Conservation (phyloP, 805 yeast genomes). For the Barnettozyma sp. region DNA sequence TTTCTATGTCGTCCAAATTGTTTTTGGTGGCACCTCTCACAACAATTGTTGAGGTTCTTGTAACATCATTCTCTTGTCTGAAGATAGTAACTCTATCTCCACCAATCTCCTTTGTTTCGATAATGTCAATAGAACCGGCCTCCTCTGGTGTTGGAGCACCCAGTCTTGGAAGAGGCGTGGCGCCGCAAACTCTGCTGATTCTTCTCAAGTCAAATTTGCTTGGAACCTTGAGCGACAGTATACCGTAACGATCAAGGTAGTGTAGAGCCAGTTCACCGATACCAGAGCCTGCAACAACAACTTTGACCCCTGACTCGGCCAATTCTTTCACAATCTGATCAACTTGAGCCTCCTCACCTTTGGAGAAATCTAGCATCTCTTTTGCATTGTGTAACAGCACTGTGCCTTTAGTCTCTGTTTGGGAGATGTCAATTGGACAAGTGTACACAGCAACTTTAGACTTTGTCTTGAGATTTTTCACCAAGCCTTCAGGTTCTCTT, state of each 20-base stretch:
- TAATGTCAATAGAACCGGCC: constrained; percentile 79
- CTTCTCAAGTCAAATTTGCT: constrained; percentile 93
- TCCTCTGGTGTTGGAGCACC: constrained; percentile 96
- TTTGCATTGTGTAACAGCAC: constrained; percentile 92
- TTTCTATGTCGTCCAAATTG: constrained; percentile 87
- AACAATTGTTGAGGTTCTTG: constrained; percentile 88
- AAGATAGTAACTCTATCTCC: constrained; percentile 95
- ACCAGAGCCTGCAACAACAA: constrained; percentile 90
- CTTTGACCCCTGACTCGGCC: constrained; percentile 75
- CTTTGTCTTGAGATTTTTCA: constrained; percentile 53
- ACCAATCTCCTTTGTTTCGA: constrained; percentile 91
- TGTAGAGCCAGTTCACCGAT: constrained; percentile 92
- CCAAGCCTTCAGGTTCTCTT: constrained; percentile 90
- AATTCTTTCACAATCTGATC: constrained; percentile 81
- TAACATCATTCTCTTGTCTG: constrained; percentile 57
- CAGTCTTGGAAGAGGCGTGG: constrained; percentile 87
- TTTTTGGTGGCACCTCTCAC: constrained; percentile 96
- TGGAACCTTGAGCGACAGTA: constrained; percentile 82
- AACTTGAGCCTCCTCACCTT: constrained; percentile 92
- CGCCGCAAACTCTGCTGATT: constrained; percentile 93
- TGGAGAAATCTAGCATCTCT: constrained; percentile 93
- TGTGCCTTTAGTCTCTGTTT: constrained; percentile 98
- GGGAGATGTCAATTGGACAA: constrained; percentile 89
- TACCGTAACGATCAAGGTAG: constrained; percentile 79
- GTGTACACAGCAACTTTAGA: constrained; percentile 90